A percentile compares a stretch with the other conserved stretches of the same genome.
Evolutionary conservation across 2,329 filamentous ascomycete genomes (phyloP).

Genomic region (Penicillium sp.): DNA sequence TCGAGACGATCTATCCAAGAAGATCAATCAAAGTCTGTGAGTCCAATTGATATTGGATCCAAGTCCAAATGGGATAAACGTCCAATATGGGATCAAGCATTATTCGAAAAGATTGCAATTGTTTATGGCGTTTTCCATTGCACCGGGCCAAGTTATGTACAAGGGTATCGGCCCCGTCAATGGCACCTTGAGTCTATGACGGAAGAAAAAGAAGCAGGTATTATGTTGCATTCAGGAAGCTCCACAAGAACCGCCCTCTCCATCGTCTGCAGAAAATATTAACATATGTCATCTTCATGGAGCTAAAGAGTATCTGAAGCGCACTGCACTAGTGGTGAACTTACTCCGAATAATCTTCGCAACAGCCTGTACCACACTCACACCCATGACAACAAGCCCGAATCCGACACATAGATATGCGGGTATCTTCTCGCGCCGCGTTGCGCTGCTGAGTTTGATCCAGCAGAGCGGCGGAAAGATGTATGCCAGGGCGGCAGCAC

Average conservation of each 20-base stretch:
- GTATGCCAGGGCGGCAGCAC: constrained; percentile 88
- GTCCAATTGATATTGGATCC: neutral
- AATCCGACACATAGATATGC: constrained; percentile 69
- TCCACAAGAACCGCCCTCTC: constrained; percentile 10
- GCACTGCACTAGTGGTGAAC: constrained; percentile 18
- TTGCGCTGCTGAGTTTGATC: constrained; percentile 78
- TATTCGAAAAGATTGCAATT: neutral
- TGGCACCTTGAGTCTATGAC: neutral
- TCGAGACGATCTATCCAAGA: too few species aligned
- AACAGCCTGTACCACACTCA: constrained; percentile 69
- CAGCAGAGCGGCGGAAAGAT: constrained; percentile 94
- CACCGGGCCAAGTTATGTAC: neutral
- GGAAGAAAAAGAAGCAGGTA: neutral
- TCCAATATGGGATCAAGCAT: neutral
- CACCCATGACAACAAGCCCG: constrained; percentile 73
- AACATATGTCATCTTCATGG: constrained; percentile 22
- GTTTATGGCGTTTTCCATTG: neutral
- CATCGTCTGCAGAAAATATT: constrained; percentile 6
- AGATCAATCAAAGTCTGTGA: neutral
- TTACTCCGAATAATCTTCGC: constrained; percentile 58
- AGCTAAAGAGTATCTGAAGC: neutral
- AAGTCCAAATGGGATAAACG: neutral
- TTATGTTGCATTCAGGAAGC: neutral
- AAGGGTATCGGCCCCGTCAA: neutral
- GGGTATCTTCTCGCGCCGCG: constrained; percentile 68